phyloP scores from a whole-genome alignment of 2,329 filamentous ascomycete genomes.

The Sporothrix schenckii region DNA sequence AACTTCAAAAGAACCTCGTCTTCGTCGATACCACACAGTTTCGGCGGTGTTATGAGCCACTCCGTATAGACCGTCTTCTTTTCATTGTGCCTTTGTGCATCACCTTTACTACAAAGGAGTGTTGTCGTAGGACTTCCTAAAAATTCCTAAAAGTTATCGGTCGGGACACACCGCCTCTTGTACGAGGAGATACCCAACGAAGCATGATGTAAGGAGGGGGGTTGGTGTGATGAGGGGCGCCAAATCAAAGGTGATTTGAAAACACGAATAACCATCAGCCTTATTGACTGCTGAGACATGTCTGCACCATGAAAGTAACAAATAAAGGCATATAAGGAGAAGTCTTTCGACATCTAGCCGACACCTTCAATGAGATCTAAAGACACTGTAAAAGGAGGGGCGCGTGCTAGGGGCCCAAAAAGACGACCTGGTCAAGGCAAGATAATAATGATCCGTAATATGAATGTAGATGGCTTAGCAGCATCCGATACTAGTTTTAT shows the following conservation, averaged over 20 bases:
- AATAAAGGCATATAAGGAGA: background rate
- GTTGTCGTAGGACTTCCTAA: background rate
- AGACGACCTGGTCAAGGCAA: background rate
- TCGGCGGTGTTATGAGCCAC: background rate
- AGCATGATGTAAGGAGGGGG: background rate
- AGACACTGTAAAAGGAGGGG: background rate
- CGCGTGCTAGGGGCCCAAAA: background rate
- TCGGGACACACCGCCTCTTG: slow-evolving; percentile 9
- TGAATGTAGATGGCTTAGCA: no score
- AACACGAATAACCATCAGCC: background rate
- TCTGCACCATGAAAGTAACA: slow-evolving; percentile 3
- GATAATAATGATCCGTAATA: background rate
- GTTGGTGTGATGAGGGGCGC: background rate
- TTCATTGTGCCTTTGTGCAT: background rate
- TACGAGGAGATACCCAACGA: slow-evolving; percentile 13
- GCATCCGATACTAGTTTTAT: background rate
- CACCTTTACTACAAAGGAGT: no score
- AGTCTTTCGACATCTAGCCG: background rate
- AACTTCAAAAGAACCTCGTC: background rate
- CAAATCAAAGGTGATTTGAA: background rate
- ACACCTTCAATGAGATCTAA: background rate
- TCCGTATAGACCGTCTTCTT: no score
- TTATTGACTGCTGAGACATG: background rate
- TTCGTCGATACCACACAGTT: background rate
- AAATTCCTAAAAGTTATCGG: background rate